Base-by-base conservation (phyloP, 768 basidiomycete species). In the Russula griseocarnosa region DNA sequence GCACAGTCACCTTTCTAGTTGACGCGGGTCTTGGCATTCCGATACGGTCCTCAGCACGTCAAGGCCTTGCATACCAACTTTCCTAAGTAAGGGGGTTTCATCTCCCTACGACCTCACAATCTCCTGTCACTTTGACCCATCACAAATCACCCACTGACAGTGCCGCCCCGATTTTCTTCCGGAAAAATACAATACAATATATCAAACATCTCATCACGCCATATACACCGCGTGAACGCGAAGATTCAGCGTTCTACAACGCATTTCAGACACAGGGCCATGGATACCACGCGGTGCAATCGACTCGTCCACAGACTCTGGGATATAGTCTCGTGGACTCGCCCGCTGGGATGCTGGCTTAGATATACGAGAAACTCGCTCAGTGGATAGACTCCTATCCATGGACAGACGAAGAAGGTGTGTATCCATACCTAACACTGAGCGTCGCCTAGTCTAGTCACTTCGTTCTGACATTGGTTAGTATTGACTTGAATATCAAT, bases 341-440 rank as follows among this genome's bases (percentile, higher is more conserved):
- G 9, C 86, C 85, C 10, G 77, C 76, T 7, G 85, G 82, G 0
- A 68, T 77, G 3, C 69, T 77, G 8, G 74, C 74, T 3, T 77
- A 75, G 76, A 73, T 76, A n/a, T 76, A 76, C 58, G 74, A 76
- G 69, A 75, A 76, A 60, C 69, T 70, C 24, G 66, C 72, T 2
- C 42, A 22, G 1, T 74, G 73, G 76, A 66, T 74, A 0, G 84
- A 85, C 67, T 65, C 70, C 1, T 85, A 86, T 70, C 76, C 77
- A 0, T 86, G 84, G 84, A 75, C 76, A 13, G 82, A 83, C 53
- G 84, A 86, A 30, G 82, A 85, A 73, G 76, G 85, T 80, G 26
- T 7, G 66, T 32, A 5, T 8, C 6, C n/a, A 5, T 13, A 47
- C 0, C 20, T 47, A 16, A 42, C 42, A 32, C 11, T 42, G 13